Evolutionary conservation across 116 monocot species (phyloP).

Genomic region (Papilionanthe hybrid): DNA sequence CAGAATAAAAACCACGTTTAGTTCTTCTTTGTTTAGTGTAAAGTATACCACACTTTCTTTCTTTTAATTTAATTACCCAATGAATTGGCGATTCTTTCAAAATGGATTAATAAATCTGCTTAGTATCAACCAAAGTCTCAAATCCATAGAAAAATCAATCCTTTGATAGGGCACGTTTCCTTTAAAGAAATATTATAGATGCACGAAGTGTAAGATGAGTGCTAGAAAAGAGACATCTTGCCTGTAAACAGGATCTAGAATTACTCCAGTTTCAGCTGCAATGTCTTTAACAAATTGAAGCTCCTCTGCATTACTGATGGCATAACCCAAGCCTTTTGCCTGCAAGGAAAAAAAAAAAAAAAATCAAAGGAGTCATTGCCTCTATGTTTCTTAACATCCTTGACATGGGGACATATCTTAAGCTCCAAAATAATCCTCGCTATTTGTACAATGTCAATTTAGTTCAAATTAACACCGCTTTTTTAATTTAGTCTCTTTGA

Average conservation of each 20-base stretch:
- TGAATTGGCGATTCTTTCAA: neutral
- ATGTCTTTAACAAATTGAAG: slow-evolving; percentile 82
- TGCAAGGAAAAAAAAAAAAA: slow-evolving; percentile 22
- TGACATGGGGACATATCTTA: neutral
- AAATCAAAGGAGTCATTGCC: neutral
- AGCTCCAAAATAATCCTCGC: no score
- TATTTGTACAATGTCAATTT: no score
- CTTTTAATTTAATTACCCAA: neutral
- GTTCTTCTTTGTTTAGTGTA: neutral
- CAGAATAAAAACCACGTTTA: no score
- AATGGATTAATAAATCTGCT: neutral
- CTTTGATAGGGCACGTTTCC: neutral
- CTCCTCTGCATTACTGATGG: slow-evolving; percentile 84
- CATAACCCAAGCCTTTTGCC: slow-evolving; percentile 97
- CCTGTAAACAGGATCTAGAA: slow-evolving; percentile 99
- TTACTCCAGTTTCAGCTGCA: slow-evolving; percentile 72
- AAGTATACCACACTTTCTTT: neutral
- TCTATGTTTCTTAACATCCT: neutral
- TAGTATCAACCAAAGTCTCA: neutral
- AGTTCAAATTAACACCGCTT: no score
- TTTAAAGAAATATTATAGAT: neutral
- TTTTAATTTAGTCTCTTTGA: no score
- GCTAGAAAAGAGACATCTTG: slow-evolving; percentile 7
- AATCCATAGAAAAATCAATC: neutral
- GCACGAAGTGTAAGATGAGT: neutral